Evolutionary conservation across 2,329 filamentous ascomycete species (phyloP).

Genomic region (Hypoxylon sp.): DNA sequence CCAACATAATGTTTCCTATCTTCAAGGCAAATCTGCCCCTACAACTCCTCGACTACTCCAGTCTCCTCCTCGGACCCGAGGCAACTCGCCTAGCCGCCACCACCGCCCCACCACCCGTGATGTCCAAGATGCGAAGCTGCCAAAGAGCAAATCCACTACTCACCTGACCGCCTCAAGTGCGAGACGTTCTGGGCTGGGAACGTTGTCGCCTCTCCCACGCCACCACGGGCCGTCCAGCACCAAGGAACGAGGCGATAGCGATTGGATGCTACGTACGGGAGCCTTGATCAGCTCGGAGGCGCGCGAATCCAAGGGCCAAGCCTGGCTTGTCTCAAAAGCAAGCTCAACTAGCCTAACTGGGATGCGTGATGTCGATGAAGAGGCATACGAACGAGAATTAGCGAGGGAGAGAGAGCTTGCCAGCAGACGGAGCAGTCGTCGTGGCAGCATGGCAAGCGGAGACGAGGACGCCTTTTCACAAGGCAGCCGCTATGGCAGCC

Average conservation of each 20-base stretch:
- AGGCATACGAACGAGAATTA: constrained; percentile 67
- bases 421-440: constrained; percentile 65
- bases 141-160: constrained; percentile 75
- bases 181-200: constrained; percentile 45
- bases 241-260: constrained; percentile 66
- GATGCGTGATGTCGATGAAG: constrained; percentile 67
- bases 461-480: constrained; percentile 59
- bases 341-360: constrained; percentile 74
- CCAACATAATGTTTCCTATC: constrained; percentile 66
- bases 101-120: constrained; percentile 59
- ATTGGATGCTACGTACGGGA: constrained; percentile 76
- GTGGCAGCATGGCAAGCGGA: constrained; percentile 60
- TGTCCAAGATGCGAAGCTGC: constrained; percentile 55
- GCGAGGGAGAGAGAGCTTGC: constrained; percentile 65
- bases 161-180: constrained; percentile 61
- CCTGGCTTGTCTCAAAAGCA: constrained; percentile 76
- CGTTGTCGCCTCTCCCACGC: constrained; percentile 48
- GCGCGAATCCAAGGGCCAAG: constrained; percentile 77
- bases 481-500: constrained; percentile 65
- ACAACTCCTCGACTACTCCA: constrained; percentile 75
- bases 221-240: constrained; percentile 53
- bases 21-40: constrained; percentile 74
- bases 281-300: constrained; percentile 74
- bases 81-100: constrained; percentile 63
- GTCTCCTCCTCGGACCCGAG: constrained; percentile 67